A percentile compares a stretch with the other conserved stretches of the same genome.
These are phyloP conservation scores for Gaeumannomyces tritici DNA, from an alignment of 2,329 filamentous ascomycete genomes.

Conservation along the genomic window DNA sequence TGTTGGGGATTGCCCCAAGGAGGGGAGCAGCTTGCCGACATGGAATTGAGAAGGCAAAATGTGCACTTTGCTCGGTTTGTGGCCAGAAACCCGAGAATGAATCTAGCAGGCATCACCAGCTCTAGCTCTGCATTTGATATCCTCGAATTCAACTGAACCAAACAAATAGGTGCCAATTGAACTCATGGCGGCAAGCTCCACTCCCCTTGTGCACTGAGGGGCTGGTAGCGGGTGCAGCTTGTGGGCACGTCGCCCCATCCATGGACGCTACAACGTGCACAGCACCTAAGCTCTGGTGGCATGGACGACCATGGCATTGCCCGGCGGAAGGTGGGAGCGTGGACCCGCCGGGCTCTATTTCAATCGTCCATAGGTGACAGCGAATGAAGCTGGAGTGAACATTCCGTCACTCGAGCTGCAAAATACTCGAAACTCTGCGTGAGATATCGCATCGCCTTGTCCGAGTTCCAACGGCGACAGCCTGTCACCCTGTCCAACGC, in stretches of 20 bases:
- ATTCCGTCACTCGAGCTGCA: neutral
- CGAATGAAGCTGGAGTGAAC: no score
- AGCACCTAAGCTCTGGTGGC: no score
- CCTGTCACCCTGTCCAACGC: neutral
- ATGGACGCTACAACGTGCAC: no score
- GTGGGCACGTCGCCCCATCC: no score
- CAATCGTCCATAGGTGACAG: neutral
- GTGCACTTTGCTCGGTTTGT: no score
- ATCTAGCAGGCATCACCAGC: no score
- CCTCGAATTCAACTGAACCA: no score
- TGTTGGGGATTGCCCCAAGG: neutral
- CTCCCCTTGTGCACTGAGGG: neutral
- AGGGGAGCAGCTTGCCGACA: neutral
- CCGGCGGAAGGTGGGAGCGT: neutral
- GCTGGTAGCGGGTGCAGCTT: neutral
- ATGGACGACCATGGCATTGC: neutral
- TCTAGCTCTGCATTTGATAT: no score
- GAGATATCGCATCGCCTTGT: neutral
- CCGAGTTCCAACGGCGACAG: neutral
- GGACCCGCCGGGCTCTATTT: neutral
- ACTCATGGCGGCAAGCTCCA: no score
- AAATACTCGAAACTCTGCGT: neutral
- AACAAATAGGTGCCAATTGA: no score
- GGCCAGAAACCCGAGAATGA: no score
- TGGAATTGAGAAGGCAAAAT: no score